phyloP scores from a whole-genome alignment of 176 grass and related monocot genomes.

The barley (Hordeum vulgare) region DNA sequence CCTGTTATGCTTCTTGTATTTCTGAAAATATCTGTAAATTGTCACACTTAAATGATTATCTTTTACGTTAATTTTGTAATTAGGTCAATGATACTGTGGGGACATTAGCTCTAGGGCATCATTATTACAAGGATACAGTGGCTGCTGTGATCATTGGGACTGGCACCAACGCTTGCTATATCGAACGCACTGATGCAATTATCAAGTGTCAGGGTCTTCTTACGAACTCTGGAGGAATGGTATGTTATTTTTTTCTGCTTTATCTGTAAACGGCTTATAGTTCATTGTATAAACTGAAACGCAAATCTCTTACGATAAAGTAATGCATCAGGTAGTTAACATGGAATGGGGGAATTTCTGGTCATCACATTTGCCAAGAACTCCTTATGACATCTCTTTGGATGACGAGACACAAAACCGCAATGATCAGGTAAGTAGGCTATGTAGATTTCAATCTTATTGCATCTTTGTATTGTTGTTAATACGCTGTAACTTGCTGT shows the following conservation, averaged over 20 bases:
- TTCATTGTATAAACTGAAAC: too few relatives aligned
- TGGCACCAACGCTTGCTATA: conserved; percentile 92
- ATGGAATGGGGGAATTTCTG: conserved; percentile 99
- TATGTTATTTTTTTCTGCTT: conserved; percentile 42
- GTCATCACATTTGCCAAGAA: conserved; percentile 91
- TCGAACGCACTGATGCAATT: conserved; percentile 91
- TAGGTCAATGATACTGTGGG: conserved; percentile 96
- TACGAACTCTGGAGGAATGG: conserved; percentile 87
- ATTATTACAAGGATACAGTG: conserved; percentile 77
- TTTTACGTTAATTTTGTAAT: conserved; percentile 8
- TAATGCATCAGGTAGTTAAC: conserved; percentile 69
- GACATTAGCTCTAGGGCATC: conserved; percentile 89
- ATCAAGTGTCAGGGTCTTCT: conserved; percentile 89
- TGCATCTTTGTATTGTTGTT: background rate
- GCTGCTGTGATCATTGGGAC: conserved; percentile 87
- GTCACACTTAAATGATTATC: background rate
- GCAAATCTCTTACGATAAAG: conserved; percentile 2
- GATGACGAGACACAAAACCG: conserved; percentile 76
- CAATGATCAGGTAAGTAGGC: conserved; percentile 66
- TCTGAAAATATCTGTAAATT: background rate
- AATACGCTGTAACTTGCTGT: background rate
- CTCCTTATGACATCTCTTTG: conserved; percentile 70
- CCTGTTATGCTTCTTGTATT: conserved; percentile 2
- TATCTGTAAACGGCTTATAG: background rate
- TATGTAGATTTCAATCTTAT: background rate